Evolutionary conservation across 2,329 filamentous ascomycete genomes (phyloP).

Genomic region (Sphaerulina populicola): DNA sequence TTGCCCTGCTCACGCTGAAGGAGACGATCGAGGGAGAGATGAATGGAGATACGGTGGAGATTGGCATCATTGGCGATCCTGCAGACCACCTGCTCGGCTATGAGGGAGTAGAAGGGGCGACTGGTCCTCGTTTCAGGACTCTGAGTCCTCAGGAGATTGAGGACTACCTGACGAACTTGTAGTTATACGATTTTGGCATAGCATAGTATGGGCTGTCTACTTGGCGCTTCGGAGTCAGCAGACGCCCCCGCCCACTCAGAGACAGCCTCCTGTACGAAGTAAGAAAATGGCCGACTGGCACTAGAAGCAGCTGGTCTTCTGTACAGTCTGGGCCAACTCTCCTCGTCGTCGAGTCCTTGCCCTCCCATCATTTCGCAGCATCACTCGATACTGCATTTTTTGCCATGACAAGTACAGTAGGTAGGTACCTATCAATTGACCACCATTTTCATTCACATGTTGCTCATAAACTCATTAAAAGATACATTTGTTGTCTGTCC

Average conservation of each 20-base stretch:
- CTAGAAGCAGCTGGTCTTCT: neutral
- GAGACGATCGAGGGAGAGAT: slow-evolving; percentile 99
- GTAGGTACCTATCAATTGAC: neutral
- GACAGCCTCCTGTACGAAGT: slow-evolving; percentile 12
- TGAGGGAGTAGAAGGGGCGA: slow-evolving; percentile 76
- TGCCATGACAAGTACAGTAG: neutral
- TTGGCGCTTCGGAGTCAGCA: neutral
- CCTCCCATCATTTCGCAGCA: no score
- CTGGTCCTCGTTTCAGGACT: slow-evolving; percentile 84
- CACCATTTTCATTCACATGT: slow-evolving; percentile 1
- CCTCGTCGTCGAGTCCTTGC: no score
- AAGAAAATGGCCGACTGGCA: slow-evolving; percentile 2
- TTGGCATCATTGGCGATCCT: slow-evolving; percentile 91
- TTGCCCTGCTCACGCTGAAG: slow-evolving; percentile 92
- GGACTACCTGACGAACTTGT: slow-evolving; percentile 98
- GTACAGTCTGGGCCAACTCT: no score
- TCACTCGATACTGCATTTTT: no score
- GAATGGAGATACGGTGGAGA: slow-evolving; percentile 95
- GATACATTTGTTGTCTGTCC: no score
- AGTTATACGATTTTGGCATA: slow-evolving; percentile 32
- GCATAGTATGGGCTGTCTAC: neutral
- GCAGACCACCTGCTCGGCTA: slow-evolving; percentile 87
- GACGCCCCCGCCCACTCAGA: neutral
- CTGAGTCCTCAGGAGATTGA: slow-evolving; percentile 96
- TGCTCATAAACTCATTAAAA: slow-evolving; percentile 1